These are phyloP conservation scores for Staphylotrichum longicolle DNA, from an alignment of 495 filamentous ascomycete species.

Conservation along the genomic window DNA sequence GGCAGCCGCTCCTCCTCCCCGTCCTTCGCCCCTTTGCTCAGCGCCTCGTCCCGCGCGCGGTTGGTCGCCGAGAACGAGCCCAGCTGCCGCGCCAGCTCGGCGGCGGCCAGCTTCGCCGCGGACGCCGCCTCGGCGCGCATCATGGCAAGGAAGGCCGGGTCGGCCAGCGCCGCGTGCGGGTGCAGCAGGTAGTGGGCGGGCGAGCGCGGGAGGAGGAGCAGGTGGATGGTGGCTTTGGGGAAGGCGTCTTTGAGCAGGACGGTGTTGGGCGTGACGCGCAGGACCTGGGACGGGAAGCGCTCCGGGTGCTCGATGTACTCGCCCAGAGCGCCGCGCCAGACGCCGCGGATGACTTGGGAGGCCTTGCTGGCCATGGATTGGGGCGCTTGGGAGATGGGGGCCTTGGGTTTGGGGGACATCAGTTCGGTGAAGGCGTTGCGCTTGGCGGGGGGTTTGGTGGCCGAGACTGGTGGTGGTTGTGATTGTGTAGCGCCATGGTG, in stretches of 20 bases:
- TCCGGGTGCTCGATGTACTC: conserved; percentile 69
- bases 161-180: conserved; percentile 75
- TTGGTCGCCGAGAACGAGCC: conserved; percentile 64
- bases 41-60: conserved; percentile 47
- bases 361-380: conserved; percentile 14
- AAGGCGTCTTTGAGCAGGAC: conserved; percentile 81
- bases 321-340: conserved; percentile 62
- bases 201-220: conserved; percentile 81
- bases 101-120: conserved; percentile 42
- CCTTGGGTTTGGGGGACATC: conserved; percentile 59
- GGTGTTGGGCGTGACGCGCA: conserved; percentile 67
- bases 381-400: conserved; percentile 24
- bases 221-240: conserved; percentile 81
- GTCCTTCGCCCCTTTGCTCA: conserved; percentile 35
- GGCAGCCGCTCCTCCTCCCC: conserved; percentile 52
- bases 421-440: conserved; percentile 58
- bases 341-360: conserved; percentile 23
- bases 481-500: background rate
- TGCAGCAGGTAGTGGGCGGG: conserved; percentile 59
- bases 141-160: conserved; percentile 65
- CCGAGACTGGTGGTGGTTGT: background rate
- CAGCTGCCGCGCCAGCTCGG: conserved; percentile 70
- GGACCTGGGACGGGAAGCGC: conserved; percentile 60
- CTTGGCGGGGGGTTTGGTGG: background rate
- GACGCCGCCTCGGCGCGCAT: conserved; percentile 56